Evolutionary conservation across 768 basidiomycete genomes (phyloP), one percentile per base, ranked within the genome.

Genomic region (Leccinellum luteum): DNA sequence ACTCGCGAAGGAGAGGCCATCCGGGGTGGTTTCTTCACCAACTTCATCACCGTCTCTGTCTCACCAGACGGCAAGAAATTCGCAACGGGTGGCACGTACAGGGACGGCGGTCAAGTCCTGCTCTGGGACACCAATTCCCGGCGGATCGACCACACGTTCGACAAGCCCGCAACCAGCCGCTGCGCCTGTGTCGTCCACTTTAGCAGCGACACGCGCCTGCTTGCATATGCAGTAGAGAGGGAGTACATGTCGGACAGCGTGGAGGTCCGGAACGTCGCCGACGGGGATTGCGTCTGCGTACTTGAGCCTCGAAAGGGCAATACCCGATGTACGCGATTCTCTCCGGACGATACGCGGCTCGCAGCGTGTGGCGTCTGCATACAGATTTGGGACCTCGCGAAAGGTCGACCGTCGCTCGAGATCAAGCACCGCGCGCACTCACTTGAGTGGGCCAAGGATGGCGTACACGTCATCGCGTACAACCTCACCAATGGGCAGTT

Each of bases 351-450:
- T 56, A 51, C 55, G 49, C 63, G 66, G 47, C 60, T 66, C 35
- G 65, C 65, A 3, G 65, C 66, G 1, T 66, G 65, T 23, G 65
- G 65, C 28, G 57, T 62, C 0, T 66, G 65, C 57, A 66, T 66
- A 34, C 65, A 66, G 23, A 62, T 66, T 32, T 66, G 65, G 65
- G 65, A 66, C 8, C 19, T 66, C 4, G 55, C 57, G 0, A 62
- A 57, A 4, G 60, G 63, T 7, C 60, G 60, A 3, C 60, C 66
- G 1, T 51, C 63, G 49, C 63, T 66, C 54, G 65, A 66, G 60
- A 65, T 66, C 63, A 68, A 66, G 47, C 66, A 66, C 8, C 66
- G 65, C 0, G 66, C 65, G 5, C 65, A 66, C 27, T 67, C 65
- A 49, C 14, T 66, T 8, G 65, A 66, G n/a, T 66, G 65, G 65